Evolutionary conservation across 2,329 filamentous ascomycete species (phyloP), one percentile per base, ranked within the genome.

Genomic region (Sporothrix pseudoabietina): DNA sequence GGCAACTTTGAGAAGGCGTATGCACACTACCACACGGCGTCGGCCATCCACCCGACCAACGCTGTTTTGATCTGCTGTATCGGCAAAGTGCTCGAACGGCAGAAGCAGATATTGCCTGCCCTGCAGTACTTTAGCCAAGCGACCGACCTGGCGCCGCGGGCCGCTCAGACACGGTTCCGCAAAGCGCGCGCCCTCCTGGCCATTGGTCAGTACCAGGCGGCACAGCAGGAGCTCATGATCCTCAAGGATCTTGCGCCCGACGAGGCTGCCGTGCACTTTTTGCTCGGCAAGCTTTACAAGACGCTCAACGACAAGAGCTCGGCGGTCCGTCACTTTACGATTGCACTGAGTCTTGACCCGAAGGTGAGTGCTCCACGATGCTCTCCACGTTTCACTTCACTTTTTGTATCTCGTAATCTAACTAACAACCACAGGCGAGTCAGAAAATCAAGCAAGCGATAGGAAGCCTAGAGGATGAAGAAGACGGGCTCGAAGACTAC

Each of bases 381-480:
- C 57, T 22, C 0, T 65, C 49, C 41, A 26, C 14, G 63, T 54
- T 7, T 52, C 26, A 68, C 22, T 71, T 55, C 22, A 9, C 4
- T 1, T 32, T 16, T 4, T 12, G 1, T 19, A 1, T 14, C 5
- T 19, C 49, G 1, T 30, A 9, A 16, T 10, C 16, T 16, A 44
- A 72, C 74, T 71, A 72, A 80, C 82, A 77, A 73, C 16, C 71
- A 16, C 77, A 97, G 94, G 94, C 95, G 78, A 94, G 93, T 76
- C 91, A 93, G 76, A 92, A 94, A 81, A 98, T 99, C 82, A 99
- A 98, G 83, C 94, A 97, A 80, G 94, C 94, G 22, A 98, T 99
- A 84, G 95, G 98, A 84, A 91, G 91, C 78, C 87, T 98, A 73
- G 94, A 97, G 78, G 91, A 94, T 72, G 91, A 93, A 73, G 91